Conservation (phyloP, 305 asterid species). For the Solanum chacoense region DNA sequence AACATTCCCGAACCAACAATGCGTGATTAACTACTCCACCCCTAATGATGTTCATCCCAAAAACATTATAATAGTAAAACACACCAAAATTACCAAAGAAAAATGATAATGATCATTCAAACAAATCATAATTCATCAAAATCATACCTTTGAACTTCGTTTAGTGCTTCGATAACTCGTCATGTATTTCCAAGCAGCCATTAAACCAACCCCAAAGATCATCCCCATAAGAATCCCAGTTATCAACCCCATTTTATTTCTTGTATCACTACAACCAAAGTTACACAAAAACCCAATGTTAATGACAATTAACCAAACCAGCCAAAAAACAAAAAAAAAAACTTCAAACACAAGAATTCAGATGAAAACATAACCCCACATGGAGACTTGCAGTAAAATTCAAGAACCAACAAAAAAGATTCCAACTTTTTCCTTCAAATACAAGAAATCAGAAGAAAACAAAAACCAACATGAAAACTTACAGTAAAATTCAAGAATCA, state of each 20-base stretch:
- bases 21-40: not conserved
- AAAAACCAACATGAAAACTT: not conserved
- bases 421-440: not conserved
- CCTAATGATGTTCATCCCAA: not conserved
- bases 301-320: not conserved
- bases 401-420: not conserved
- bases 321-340: not conserved
- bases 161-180: conserved; percentile 58
- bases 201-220: conserved; percentile 63
- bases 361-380: not conserved
- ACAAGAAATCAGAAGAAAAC: not conserved
- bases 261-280: not conserved
- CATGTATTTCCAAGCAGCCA: conserved; percentile 89
- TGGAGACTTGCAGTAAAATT: not conserved
- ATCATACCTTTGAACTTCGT: conserved; percentile 68
- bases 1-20: not conserved
- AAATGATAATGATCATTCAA: not conserved
- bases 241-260: conserved; percentile 52
- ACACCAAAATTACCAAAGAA: not conserved
- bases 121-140: not conserved
- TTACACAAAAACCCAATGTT: not conserved
- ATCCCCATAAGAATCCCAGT: conserved; percentile 80
- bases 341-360: not conserved
- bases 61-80: not conserved
- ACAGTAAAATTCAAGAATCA: not conserved